A percentile compares a stretch with the other conserved stretches of the same genome.
Evolutionary conservation across 2,329 filamentous ascomycete genomes (phyloP).

Genomic region (Colletotrichum coccodes): DNA sequence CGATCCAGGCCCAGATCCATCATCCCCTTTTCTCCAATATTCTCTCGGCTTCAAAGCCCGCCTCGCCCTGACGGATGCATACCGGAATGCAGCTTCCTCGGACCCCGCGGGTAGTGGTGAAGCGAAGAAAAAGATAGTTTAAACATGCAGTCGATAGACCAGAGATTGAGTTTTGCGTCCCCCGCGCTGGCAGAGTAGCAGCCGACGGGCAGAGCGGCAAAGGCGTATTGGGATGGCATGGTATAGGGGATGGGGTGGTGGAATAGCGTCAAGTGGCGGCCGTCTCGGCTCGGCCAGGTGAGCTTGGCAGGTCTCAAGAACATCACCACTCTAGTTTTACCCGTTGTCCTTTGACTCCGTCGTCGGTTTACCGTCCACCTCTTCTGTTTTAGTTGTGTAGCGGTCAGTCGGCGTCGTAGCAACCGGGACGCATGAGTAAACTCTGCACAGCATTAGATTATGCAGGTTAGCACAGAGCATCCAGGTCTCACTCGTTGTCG

Average conservation of each 20-base stretch:
- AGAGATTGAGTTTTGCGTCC: neutral
- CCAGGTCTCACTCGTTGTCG: neutral
- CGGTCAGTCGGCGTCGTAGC: neutral
- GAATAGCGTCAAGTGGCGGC: neutral
- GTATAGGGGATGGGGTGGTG: no score
- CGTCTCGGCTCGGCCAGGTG: neutral
- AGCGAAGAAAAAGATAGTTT: neutral
- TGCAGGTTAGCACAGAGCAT: neutral
- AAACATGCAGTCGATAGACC: neutral
- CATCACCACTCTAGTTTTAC: neutral
- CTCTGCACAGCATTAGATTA: neutral
- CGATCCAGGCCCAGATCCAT: no score
- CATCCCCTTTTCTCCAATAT: neutral
- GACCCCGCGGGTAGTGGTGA: neutral
- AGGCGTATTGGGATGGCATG: no score
- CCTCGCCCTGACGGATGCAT: neutral
- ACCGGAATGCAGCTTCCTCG: neutral
- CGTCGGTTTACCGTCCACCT: neutral
- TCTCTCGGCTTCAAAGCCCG: neutral
- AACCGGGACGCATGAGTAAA: neutral
- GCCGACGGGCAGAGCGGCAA: neutral
- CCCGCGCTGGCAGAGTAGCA: neutral
- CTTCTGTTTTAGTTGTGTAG: neutral
- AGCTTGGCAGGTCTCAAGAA: neutral
- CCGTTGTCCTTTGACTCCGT: neutral